Evolutionary conservation across 2,329 filamentous ascomycete species (phyloP), one percentile per base, ranked within the genome.

Genomic region (Neurospora crassa): DNA sequence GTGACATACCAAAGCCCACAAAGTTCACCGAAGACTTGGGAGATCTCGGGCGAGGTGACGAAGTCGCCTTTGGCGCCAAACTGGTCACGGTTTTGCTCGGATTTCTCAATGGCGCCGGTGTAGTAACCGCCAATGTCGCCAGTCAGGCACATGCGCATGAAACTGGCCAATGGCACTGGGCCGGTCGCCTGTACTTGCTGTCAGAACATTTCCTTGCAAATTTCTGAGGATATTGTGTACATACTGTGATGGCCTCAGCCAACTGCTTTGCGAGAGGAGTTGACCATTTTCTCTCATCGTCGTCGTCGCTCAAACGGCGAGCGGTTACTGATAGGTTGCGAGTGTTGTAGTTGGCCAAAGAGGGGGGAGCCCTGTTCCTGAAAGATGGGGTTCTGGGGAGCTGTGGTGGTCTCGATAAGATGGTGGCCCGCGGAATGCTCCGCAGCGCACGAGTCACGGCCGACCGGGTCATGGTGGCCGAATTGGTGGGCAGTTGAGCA

Each of bases 111-210:
- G 34, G 89, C 88, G 5, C 91, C 88, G 0, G 94, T 98, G 82
- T 99, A 99, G 83, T 99, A 99, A 70, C 96, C 96, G 72, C 93
- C 94, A 47, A 93, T 83, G 73, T 96, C 92, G 12, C 92, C 92
- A 0, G 96, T 99, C 74, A 99, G 88, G 80, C 95, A 97, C 90
- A 98, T 97, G 79, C 96, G 94, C 96, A 99, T 99, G 81, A 94
- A 99, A 69, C 93, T 91, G 5, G 96, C 94, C 73, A 99, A 88
- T 0, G 96, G 93, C 40, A 98, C 90, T 4, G 96, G 95, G 0
- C 96, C 96, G 12, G 96, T 98, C 53, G 91, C 82, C 83, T 85
- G 59, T 5, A 45, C n/a, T 67, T 40, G 18, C 29, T 37, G 42
- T 73, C 5, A 74, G 72, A n/a, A 53, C 16, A 2, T 67, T 43